These are phyloP conservation scores for Waltiozyma sp. DNA, from an alignment of 1,139 yeast genomes.

Conservation along the genomic window DNA sequence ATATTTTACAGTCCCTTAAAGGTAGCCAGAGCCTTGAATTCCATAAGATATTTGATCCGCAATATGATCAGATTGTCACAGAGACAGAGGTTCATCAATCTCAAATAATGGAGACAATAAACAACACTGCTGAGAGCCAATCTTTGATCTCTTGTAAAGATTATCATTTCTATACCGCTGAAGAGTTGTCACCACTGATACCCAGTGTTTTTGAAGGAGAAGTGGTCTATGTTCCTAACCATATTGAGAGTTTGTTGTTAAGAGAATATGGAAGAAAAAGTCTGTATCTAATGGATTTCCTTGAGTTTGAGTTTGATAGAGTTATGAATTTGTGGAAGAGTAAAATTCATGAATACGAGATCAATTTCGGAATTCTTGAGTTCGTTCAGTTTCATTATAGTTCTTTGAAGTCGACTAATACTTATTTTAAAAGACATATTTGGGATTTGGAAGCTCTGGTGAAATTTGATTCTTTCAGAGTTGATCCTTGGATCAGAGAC, in stretches of 20 bases:
- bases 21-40: slow-evolving; percentile 21
- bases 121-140: slow-evolving; percentile 11
- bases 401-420: slow-evolving; percentile 8
- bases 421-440: slow-evolving; percentile 11
- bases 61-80: slow-evolving; percentile 19
- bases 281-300: slow-evolving; percentile 18
- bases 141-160: slow-evolving; percentile 37
- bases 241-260: slow-evolving; percentile 25
- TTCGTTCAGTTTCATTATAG: slow-evolving; percentile 10
- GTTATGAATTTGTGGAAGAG: slow-evolving; percentile 26
- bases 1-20: slow-evolving; percentile 12
- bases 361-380: slow-evolving; percentile 6
- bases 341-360: slow-evolving; percentile 8
- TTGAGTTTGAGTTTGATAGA: slow-evolving; percentile 25
- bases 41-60: slow-evolving; percentile 28
- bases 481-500: slow-evolving; percentile 12
- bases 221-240: slow-evolving; percentile 32
- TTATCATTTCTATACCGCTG: slow-evolving; percentile 34
- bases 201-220: slow-evolving; percentile 42
- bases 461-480: slow-evolving; percentile 8
- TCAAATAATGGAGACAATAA: slow-evolving; percentile 50
- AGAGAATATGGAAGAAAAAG: slow-evolving; percentile 31
- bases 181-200: slow-evolving; percentile 35
- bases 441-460: slow-evolving; percentile 4
- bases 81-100: slow-evolving; percentile 52